Base-by-base conservation (phyloP, 768 basidiomycete species). In the Obba rivulosa region DNA sequence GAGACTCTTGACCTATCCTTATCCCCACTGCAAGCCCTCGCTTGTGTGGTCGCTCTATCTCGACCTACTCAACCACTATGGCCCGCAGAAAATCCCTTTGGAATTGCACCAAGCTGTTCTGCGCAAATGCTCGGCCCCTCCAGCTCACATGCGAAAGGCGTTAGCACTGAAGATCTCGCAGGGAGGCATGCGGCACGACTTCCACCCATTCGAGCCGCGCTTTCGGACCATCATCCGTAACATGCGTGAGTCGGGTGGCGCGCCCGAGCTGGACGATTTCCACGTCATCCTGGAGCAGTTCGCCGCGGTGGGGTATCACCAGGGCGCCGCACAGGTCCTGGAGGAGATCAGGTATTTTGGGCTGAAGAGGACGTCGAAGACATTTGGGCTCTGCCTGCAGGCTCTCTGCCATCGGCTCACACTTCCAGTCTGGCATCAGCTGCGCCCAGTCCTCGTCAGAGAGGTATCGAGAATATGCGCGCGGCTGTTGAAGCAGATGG, bases 261-360 rank as follows among this genome's bases (percentile, higher is more conserved):
- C 64, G 48, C 75, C 65, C 11, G 57, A 60, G 11, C 49, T 84
- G 45, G 77, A 80, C 2, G 90, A 92, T 62, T 92, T 85, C 62
- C 75, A 90, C 61, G 83, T 82, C 58, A 68, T 92, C 50, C 62
- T 92, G 43, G 74, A 78, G 52, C 85, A 88, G 51, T 88, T 88
- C 51, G 84, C 87, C 28, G 79, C 82, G 0, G 79, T 80, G 3
- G 90, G 88, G n/a, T 77, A 91, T 57, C 70, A 79, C 55, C 58
- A 69, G 18, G 86, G 84, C 9, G 73, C 76, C 22, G 69, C 77
- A 61, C 62, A 75, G 34, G 78, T 90, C 11, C 80, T 86, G 58
- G 64, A 72, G 38, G 86, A 89, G 57, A 62, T 92, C 50, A 59
- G 61, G 35, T 56, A 54, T 25, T 55, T 62, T 4, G 77, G 76